These are phyloP conservation scores for Phoma sp. DNA, from an alignment of 2,329 filamentous ascomycete genomes.

Conservation along the genomic window DNA sequence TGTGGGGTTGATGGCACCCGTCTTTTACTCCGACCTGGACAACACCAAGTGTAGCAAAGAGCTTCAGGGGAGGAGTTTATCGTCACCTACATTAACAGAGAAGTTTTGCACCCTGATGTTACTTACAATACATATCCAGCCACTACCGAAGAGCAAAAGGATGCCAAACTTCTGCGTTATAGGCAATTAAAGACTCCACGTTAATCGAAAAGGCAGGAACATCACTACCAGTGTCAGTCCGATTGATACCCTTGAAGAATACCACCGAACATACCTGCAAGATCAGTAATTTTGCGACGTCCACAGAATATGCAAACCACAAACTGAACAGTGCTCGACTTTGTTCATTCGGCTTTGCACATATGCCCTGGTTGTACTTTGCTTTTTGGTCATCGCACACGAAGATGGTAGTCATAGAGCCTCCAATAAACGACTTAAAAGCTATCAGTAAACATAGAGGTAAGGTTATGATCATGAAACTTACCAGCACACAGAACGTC, in stretches of 20 bases:
- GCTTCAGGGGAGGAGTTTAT: not conserved
- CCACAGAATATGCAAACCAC: not conserved
- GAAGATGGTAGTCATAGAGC: not conserved
- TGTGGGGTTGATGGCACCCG: not conserved
- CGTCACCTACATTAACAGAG: not conserved
- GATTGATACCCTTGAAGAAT: not conserved
- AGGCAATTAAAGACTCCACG: not conserved
- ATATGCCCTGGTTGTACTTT: not conserved
- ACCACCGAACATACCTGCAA: not conserved
- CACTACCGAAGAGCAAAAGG: not conserved
- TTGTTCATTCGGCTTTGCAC: not conserved
- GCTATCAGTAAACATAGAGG: not conserved
- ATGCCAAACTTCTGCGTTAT: not conserved
- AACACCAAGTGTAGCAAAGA: constrained; percentile 2
- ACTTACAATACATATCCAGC: not conserved
- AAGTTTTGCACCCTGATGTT: not conserved
- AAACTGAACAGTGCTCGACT: not conserved
- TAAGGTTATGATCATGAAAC: not conserved
- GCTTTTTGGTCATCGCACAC: not conserved
- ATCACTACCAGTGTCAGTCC: not conserved
- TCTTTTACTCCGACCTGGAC: not conserved
- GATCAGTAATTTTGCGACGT: not conserved
- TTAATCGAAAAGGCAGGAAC: not conserved
- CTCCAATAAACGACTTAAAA: not conserved
- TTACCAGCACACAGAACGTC: not conserved